phyloP scores from a whole-genome alignment of 768 basidiomycete species.

The Serendipita indica region DNA sequence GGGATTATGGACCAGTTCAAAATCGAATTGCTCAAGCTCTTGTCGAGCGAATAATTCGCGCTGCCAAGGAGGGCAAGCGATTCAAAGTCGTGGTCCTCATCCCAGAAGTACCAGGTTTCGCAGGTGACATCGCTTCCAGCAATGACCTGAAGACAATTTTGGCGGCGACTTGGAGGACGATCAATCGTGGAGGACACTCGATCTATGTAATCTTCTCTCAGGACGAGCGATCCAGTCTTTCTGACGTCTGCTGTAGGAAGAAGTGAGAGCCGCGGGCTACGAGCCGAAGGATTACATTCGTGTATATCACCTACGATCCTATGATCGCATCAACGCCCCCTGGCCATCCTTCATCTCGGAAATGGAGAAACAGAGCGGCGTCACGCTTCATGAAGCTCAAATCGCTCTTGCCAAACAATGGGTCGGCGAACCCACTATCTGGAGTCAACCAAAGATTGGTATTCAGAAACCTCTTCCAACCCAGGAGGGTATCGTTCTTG shows the following conservation, averaged over 20 bases:
- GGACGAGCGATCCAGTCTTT: too few species aligned
- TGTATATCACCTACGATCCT: conserved; percentile 85
- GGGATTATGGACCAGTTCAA: conserved; percentile 45
- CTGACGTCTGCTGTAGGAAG: conserved; percentile 27
- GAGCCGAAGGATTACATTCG: conserved; percentile 77
- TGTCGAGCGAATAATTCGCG: conserved; percentile 71
- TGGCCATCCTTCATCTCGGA: conserved; percentile 37
- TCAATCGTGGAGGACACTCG: conserved; percentile 76
- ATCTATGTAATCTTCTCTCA: conserved; percentile 40
- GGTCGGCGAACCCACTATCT: conserved; percentile 29
- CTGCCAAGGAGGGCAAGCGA: conserved; percentile 49
- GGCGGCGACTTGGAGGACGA: conserved; percentile 32
- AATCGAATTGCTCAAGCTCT: conserved; percentile 77
- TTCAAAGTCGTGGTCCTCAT: conserved; percentile 83
- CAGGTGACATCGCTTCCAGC: not conserved
- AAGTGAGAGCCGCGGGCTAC: conserved; percentile 59
- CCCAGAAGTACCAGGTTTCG: conserved; percentile 71
- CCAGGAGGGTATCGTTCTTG: conserved; percentile 30
- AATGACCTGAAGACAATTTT: not conserved
- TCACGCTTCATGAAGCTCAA: conserved; percentile 74
- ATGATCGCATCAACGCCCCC: conserved; percentile 81
- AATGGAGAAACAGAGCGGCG: conserved; percentile 60
- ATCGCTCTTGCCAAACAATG: conserved; percentile 72
- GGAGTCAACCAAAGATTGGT: conserved; percentile 36
- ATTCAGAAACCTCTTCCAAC: conserved; percentile 42